These are phyloP conservation scores for Aphanoascus verrucosus DNA, from an alignment of 2,329 filamentous ascomycete genomes.

Conservation along the genomic window DNA sequence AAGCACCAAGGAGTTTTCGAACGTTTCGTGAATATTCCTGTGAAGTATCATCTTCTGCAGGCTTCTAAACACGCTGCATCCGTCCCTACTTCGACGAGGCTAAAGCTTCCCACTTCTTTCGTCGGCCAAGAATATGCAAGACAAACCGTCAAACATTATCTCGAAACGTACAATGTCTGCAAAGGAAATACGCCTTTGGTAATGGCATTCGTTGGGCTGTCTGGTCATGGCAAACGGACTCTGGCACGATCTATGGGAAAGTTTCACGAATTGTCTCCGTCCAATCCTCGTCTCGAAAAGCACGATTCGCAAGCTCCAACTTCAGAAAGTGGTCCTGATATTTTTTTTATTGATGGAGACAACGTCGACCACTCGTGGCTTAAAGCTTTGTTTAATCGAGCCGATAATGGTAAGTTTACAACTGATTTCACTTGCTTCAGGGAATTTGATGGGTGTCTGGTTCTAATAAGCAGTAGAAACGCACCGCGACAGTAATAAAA, in stretches of 20 bases:
- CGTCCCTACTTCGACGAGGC: background rate
- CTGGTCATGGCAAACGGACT: constrained; percentile 14
- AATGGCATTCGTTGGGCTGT: constrained; percentile 14
- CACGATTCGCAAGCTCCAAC: background rate
- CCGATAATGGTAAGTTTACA: background rate
- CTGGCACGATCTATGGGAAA: constrained; percentile 12
- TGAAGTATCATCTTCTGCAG: constrained; percentile 10
- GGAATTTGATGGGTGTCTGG: background rate
- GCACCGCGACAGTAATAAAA: background rate
- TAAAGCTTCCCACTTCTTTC: constrained; percentile 1
- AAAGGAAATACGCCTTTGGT: constrained; percentile 6
- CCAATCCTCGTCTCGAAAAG: background rate
- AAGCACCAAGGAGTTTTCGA: background rate
- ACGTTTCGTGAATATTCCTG: constrained; percentile 1
- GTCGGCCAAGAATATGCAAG: constrained; percentile 14
- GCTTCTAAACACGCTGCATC: constrained; percentile 4
- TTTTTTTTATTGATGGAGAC: constrained; percentile 7
- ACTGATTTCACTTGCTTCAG: background rate
- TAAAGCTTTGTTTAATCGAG: background rate
- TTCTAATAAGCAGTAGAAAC: background rate
- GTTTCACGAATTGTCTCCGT: constrained; percentile 1
- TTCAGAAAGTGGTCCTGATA: background rate
- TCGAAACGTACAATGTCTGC: constrained; percentile 8
- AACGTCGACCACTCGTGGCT: background rate
- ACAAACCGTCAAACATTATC: constrained; percentile 2